A percentile compares a stretch with the other conserved stretches of the same genome.
Conservation (phyloP, 2,329 filamentous ascomycete genomes). For the Colletotrichum cordylinicola region DNA sequence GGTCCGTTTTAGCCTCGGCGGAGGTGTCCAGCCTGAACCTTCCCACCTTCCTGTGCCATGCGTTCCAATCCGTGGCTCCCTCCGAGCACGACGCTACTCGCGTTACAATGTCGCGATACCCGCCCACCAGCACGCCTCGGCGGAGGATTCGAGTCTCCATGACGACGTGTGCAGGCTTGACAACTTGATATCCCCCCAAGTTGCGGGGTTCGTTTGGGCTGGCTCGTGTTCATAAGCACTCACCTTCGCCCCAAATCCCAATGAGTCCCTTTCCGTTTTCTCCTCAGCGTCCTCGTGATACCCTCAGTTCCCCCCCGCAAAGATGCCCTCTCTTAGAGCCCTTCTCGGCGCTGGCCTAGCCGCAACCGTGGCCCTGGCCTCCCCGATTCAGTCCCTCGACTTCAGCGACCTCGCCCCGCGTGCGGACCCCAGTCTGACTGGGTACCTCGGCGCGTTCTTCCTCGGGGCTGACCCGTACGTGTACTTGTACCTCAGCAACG, state of each 20-base stretch:
- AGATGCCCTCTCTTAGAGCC: not conserved
- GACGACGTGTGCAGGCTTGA: not conserved
- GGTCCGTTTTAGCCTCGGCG: not conserved
- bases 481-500: constrained; percentile 59
- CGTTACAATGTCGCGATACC: not conserved
- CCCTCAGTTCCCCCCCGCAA: not conserved
- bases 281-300: not conserved
- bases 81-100: not conserved
- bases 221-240: not conserved
- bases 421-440: constrained; percentile 46
- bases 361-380: not conserved
- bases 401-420: constrained; percentile 31
- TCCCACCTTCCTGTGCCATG: not conserved
- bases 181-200: not conserved
- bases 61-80: not conserved
- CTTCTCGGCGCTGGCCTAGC: constrained; percentile 1
- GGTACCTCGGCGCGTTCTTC: constrained; percentile 61
- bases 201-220: not conserved
- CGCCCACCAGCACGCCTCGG: not conserved
- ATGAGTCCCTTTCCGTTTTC: not conserved
- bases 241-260: not conserved
- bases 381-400: constrained; percentile 26
- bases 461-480: constrained; percentile 58
- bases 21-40: not conserved
- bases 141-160: not conserved